Conservation (phyloP, 1,284 basidiomycete genomes). For the Agaricales sp. region DNA sequence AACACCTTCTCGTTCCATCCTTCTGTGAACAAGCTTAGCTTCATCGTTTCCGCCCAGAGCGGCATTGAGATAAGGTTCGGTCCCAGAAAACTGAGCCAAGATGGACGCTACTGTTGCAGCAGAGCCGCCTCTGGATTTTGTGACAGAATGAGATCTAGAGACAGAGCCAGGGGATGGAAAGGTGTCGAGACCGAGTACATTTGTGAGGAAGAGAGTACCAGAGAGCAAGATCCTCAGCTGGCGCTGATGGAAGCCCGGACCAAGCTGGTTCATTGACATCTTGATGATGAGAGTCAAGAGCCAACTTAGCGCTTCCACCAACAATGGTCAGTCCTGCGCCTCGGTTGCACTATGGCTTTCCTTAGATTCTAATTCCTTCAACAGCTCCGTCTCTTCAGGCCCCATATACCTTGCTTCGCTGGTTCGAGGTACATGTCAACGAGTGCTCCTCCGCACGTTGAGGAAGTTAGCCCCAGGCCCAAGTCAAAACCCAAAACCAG, state of each 20-base stretch:
- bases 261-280: not conserved
- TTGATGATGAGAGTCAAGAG: not conserved
- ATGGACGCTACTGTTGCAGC: constrained; percentile 62
- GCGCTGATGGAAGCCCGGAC: not conserved
- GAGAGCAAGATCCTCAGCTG: constrained; percentile 59
- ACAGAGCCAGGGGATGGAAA: constrained; percentile 37
- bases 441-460: not conserved
- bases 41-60: constrained; percentile 64
- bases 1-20: constrained; percentile 58
- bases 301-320: not conserved
- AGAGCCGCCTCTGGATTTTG: constrained; percentile 55
- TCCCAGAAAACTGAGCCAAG: constrained; percentile 55
- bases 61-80: constrained; percentile 63
- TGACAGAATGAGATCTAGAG: constrained; percentile 60
- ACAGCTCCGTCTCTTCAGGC: not conserved
- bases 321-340: not conserved
- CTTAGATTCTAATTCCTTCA: not conserved
- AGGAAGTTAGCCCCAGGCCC: too few relatives aligned
- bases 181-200: constrained; percentile 49
- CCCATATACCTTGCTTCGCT: not conserved
- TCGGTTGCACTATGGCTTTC: too few relatives aligned
- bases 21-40: constrained; percentile 46
- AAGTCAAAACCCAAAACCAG: constrained; percentile 60
- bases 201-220: constrained; percentile 68
- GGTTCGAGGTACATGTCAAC: not conserved